These are phyloP conservation scores for Boletellus deceptivus DNA, from an alignment of 1,284 basidiomycete species.

Conservation along the genomic window DNA sequence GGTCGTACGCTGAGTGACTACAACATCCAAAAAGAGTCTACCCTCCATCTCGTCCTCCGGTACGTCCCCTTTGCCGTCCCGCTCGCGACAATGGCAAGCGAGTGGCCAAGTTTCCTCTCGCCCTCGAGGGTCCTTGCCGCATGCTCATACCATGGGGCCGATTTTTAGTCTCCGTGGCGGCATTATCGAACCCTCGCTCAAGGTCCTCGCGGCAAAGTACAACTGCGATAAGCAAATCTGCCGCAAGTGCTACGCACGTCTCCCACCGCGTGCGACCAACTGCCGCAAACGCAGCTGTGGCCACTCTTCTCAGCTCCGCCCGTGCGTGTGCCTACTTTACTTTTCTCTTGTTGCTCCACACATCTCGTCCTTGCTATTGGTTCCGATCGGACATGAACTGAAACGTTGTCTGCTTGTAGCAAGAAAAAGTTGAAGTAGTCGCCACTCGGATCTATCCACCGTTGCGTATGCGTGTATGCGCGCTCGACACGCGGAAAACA, in stretches of 20 bases:
- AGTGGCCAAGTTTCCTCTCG: too few relatives aligned
- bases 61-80: constrained; percentile 35
- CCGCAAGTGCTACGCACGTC: constrained; percentile 99
- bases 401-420: constrained; percentile 34
- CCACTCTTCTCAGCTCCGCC: constrained; percentile 94
- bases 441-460: neutral
- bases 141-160: neutral
- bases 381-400: neutral
- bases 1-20: constrained; percentile 94
- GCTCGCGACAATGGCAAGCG: too few relatives aligned
- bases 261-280: constrained; percentile 98
- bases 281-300: constrained; percentile 93
- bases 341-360: neutral
- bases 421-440: constrained; percentile 97
- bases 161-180: constrained; percentile 49
- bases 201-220: constrained; percentile 95
- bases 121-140: too few relatives aligned
- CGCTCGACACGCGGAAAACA: neutral
- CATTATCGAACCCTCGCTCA: constrained; percentile 98
- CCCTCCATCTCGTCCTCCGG: constrained; percentile 96
- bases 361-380: neutral
- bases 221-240: constrained; percentile 99
- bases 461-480: neutral
- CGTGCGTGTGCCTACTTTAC: constrained; percentile 51
- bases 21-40: constrained; percentile 99